These are phyloP conservation scores for Aspergillus aculeatinus DNA, from an alignment of 2,329 filamentous ascomycete genomes.

Conservation along the genomic window DNA sequence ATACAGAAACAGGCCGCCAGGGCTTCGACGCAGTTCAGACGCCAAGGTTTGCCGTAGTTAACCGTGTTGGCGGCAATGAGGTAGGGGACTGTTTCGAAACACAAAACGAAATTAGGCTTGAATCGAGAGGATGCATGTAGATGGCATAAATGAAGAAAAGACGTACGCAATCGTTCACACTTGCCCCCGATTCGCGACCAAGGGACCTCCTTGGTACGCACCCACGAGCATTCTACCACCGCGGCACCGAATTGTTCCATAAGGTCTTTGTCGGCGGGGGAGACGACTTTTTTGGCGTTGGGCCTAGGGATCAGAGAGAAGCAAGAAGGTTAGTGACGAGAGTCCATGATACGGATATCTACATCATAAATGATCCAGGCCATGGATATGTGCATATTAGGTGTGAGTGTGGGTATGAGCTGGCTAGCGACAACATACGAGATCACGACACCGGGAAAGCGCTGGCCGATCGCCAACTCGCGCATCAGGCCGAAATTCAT, in stretches of 20 bases:
- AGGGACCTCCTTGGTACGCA: slow-evolving; percentile 83
- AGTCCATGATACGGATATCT: background rate
- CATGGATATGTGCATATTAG: background rate
- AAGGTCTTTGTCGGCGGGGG: slow-evolving; percentile 75
- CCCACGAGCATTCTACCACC: slow-evolving; percentile 97
- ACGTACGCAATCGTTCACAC: slow-evolving; percentile 71
- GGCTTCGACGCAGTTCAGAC: slow-evolving; percentile 93
- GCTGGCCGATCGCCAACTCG: slow-evolving; percentile 86
- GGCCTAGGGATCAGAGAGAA: slow-evolving; percentile 49
- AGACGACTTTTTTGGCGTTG: slow-evolving; percentile 83
- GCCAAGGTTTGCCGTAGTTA: slow-evolving; percentile 95
- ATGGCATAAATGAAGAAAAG: background rate
- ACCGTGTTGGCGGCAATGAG: slow-evolving; percentile 94
- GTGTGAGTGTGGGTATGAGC: no score
- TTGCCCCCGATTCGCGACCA: slow-evolving; percentile 90
- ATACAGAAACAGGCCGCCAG: slow-evolving; percentile 91
- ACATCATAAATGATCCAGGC: no score
- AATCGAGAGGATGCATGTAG: background rate
- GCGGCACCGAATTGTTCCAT: slow-evolving; percentile 88
- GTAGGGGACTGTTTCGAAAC: slow-evolving; percentile 66
- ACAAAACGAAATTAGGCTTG: background rate
- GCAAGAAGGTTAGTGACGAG: background rate
- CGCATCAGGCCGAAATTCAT: slow-evolving; percentile 93
- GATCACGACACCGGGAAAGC: slow-evolving; percentile 87
- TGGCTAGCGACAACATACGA: slow-evolving; percentile 50